phyloP scores from a whole-genome alignment of 371 early-diverging fungal species.

The Apophysomyces variabilis region DNA sequence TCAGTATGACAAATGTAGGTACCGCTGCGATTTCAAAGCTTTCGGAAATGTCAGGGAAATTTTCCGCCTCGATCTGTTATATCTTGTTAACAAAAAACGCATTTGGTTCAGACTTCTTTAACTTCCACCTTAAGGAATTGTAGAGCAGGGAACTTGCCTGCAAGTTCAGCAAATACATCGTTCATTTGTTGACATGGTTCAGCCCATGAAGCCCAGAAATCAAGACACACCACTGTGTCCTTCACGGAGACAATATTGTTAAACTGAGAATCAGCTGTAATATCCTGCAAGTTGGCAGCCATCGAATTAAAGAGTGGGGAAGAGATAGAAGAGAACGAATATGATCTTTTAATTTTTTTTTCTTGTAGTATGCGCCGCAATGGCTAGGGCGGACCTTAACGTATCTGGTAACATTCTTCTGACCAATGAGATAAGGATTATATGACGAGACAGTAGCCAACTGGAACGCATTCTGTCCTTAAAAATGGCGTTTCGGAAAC shows the following conservation, averaged over 20 bases:
- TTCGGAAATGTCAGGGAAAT: slow-evolving; percentile 87
- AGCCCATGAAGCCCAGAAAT: slow-evolving; percentile 94
- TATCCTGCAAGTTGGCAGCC: slow-evolving; percentile 46
- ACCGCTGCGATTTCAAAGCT: slow-evolving; percentile 89
- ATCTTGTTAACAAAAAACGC: background rate
- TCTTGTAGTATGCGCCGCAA: too few species aligned
- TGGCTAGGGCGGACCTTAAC: too few species aligned
- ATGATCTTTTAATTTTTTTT: too few species aligned
- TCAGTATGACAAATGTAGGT: slow-evolving; percentile 86
- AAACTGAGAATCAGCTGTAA: slow-evolving; percentile 48
- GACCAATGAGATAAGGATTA: too few species aligned
- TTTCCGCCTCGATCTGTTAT: slow-evolving; percentile 87
- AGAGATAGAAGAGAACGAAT: background rate
- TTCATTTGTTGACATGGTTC: slow-evolving; percentile 91
- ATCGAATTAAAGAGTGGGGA: slow-evolving; percentile 5
- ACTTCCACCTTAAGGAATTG: slow-evolving; percentile 75
- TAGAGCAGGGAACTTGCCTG: slow-evolving; percentile 74
- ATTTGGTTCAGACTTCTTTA: background rate
- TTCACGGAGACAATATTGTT: slow-evolving; percentile 30
- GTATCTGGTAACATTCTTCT: too few species aligned
- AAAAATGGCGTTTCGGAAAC: too few species aligned
- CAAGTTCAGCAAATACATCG: slow-evolving; percentile 84
- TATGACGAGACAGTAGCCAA: too few species aligned
- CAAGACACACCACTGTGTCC: slow-evolving; percentile 58
- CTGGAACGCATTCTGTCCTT: too few species aligned